Evolutionary conservation across 73 alveolate genomes (phyloP), one percentile per base, ranked within the genome.

Genomic region (Paramecium octaurelia): DNA sequence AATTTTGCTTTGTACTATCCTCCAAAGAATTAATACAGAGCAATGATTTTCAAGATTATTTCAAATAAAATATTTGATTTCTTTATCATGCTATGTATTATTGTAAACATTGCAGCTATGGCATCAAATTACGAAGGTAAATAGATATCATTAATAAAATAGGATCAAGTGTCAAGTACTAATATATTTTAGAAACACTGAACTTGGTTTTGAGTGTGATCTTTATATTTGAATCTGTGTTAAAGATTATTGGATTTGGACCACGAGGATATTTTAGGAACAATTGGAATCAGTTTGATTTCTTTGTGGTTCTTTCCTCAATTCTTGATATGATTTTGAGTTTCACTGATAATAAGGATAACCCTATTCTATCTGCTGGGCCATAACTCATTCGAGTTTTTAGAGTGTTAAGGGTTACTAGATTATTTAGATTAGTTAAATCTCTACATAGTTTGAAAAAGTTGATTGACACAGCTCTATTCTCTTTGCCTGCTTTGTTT

Each of bases 211-310:
- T 97, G 46, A 97, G 99, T 4, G 94, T 93, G 10, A 77, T 97
- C 43, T 98, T 98, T 86, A 96, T 93, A 4, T 64, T 93, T 11
- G 99, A 98, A 92, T 93, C 97, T 29, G 7, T 96, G 23, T 57
- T 98, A 70, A 98, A 98, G 92, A 90, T 97, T 48, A 48, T 75
- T 6, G 99, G 99, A n/a, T 97, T 97, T 92, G 98, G 98, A 3
- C 43, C 75, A 1, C 27, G 14, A 4, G 94, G 96, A 44, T 98
- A 97, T 93, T 98, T 98, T 86, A 92, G 95, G 86, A 96, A 95
- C 69, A 92, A 92, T 27, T 98, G 99, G 99, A 98, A 98, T 92
- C 85, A 71, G 88, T 98, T 98, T 91, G 99, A 98, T 85, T 97
- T 97, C 76, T 97, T 98, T 93, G 99, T 98, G 21, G 99, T 98